Evolutionary conservation across 257 asterid species (phyloP), one percentile per base, ranked within the genome.

Genomic region (Thymus quinquecostatus): DNA sequence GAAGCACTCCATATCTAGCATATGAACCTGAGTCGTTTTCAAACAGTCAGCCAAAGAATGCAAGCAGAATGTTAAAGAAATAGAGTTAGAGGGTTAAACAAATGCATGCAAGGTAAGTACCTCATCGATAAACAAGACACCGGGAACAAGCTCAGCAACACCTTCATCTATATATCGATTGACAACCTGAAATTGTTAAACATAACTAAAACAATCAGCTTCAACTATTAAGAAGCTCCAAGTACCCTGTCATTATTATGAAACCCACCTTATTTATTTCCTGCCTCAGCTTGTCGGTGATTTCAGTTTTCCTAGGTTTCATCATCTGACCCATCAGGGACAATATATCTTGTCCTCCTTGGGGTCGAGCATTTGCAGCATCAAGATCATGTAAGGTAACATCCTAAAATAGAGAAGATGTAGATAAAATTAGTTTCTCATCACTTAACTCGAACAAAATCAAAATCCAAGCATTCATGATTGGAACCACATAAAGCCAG

Each of bases 281-380:
- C 79, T 84, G 97, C 30, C 97, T 77, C 67, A 94, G 79, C 83
- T 94, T 94, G 83, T 91, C 98, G 38, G 98, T 91, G 69, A 94
- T 91, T 84, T 94, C 98, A 14, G 98, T 94, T 89, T 94, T 94
- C 77, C 96, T 82, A 51, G 96, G 98, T 80, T 91, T 94, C 97
- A 91, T 86, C 97, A 94, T 82, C 86, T 94, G 99, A 51, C 97
- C 96, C 99, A 94, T 91, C 69, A 94, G 84, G 54, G 99, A 94
- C 84, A 94, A 70, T 81, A 94, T 91, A 83, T 94, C 99, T 80
- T 94, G 99, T 36, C 99, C 99, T 69, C 99, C 99, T 83, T 91
- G 99, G 49, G 97, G 97, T 36, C 97, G 82, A 79, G 99, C 99
- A 84, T 91, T 94, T 67, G 99, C 97, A 81, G 97, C 91, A 83